These are phyloP conservation scores for Neurospora sp. DNA, from an alignment of 495 filamentous ascomycete genomes.

Conservation along the genomic window DNA sequence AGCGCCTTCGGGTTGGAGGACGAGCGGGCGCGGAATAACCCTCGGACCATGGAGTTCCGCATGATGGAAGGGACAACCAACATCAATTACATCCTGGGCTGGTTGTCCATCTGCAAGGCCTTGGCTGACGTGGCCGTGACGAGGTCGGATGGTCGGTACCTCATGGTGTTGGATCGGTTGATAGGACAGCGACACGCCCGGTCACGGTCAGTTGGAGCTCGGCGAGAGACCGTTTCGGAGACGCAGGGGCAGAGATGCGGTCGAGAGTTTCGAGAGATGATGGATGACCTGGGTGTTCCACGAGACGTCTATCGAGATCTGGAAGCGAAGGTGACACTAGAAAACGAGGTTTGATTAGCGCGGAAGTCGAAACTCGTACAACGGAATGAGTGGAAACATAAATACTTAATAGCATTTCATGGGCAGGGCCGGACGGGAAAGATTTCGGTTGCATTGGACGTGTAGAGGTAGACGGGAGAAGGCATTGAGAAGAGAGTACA, in stretches of 20 bases:
- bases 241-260: slow-evolving; percentile 3
- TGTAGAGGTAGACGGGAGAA: not conserved
- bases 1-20: slow-evolving; percentile 24
- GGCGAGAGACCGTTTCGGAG: not conserved
- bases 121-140: slow-evolving; percentile 13
- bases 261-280: slow-evolving; percentile 15
- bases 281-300: slow-evolving; percentile 14
- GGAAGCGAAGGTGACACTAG: slow-evolving; percentile 13
- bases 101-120: slow-evolving; percentile 17
- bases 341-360: not conserved
- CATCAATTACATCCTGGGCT: slow-evolving; percentile 9
- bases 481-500: not conserved
- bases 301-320: slow-evolving; percentile 7
- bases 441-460: not conserved
- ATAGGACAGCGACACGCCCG: not conserved
- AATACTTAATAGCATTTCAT: not conserved
- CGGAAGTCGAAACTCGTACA: not conserved
- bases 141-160: slow-evolving; percentile 9
- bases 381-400: not conserved
- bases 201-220: not conserved
- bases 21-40: slow-evolving; percentile 17
- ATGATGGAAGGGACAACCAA: slow-evolving; percentile 23
- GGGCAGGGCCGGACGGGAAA: not conserved
- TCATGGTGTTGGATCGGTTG: slow-evolving; percentile 3
- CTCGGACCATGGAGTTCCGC: slow-evolving; percentile 23